Evolutionary conservation across 1,139 yeast species (phyloP), one percentile per base, ranked within the genome.

Genomic region (Pichia sp.): DNA sequence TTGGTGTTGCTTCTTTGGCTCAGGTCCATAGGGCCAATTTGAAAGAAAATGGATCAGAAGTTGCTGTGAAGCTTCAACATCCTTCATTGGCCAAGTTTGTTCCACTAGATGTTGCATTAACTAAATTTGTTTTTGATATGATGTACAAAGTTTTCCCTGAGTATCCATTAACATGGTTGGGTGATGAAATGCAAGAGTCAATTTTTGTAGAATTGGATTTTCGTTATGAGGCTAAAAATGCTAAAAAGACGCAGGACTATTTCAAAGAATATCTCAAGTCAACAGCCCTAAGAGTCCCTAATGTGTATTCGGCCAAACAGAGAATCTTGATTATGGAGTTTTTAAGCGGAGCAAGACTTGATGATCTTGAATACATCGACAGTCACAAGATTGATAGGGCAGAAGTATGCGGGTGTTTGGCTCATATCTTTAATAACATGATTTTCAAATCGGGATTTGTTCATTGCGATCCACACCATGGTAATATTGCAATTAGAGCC

Each of bases 401-500:
- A 1, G 83, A 85, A 49, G 94, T 91, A 4, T 81, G 94, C 4
- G 67, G 79, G 8, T 91, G 97, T 57, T 68, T 91, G 36, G 79
- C 96, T 0, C 96, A 89, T 55, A 79, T 86, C 23, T 91, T 91
- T 68, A 86, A 89, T 64, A 81, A 80, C 56, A 91, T 91, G 99
- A 86, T 93, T 35, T 91, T 91, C 64, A 83, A 94, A 1, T 95
- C 96, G 0, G 80, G 78, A 23, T 96, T 86, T 15, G 74, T 91
- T 39, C 99, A 91, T 59, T 91, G 98, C 64, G 99, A 91, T 60
- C 98, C 98, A 1, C 99, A 91, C 60, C 96, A 95, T 12, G 99
- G 99, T 1, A 93, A 91, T 54, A 68, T 91, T 47, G 96, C 97
- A 0, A 85, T 91, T 18, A 66, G 88, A 42, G 63, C 72, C 2